Conservation (phyloP, 148 eudicot genomes). For the Dianthus caryophyllus region DNA sequence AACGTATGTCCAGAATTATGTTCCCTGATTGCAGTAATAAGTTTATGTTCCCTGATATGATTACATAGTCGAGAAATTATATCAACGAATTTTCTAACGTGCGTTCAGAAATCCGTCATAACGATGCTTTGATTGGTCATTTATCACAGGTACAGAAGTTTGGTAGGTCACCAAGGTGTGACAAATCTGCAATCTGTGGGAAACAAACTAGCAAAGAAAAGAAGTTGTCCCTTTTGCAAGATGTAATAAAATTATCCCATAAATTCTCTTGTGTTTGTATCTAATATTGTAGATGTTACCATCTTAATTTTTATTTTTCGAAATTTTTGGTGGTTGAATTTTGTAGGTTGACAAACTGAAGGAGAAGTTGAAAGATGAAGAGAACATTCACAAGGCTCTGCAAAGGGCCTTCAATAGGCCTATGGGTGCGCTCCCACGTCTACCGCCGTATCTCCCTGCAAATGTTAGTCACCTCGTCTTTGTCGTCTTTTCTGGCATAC, state of each 20-base stretch:
- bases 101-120: no score
- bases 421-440: conserved; percentile 78
- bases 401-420: conserved; percentile 86
- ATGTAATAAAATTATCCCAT: conserved; percentile 37
- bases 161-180: conserved; percentile 28
- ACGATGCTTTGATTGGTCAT: no score
- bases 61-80: no score
- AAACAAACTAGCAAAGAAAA: conserved; percentile 38
- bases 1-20: no score
- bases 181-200: conserved; percentile 28
- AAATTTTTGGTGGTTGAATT: conserved; percentile 12
- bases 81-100: no score
- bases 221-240: conserved; percentile 69
- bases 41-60: neutral
- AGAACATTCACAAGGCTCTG: conserved; percentile 82
- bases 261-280: neutral
- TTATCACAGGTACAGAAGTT: conserved; percentile 39
- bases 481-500: no score
- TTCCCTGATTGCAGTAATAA: neutral
- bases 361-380: conserved; percentile 85
- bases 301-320: no score
- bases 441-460: conserved; percentile 85
- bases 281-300: neutral
- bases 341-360: conserved; percentile 79
- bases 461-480: conserved; percentile 38